Base-by-base conservation (phyloP, 768 basidiomycete genomes). In the Boletus sp. region DNA sequence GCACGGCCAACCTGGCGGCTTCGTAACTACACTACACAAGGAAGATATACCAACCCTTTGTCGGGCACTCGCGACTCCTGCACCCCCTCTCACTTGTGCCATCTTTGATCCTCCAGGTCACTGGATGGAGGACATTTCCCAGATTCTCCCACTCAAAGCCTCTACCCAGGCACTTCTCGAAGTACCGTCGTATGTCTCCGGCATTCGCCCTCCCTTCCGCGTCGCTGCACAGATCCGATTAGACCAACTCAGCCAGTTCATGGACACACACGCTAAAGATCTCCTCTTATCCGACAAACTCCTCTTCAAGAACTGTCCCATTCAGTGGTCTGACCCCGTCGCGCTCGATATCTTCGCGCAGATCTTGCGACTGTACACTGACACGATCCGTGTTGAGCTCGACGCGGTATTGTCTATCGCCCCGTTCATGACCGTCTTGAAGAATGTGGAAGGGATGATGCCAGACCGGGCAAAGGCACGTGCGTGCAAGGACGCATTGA, bases 21-120 rank as follows among this genome's bases (percentile, higher is more conserved):
- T 80, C 33, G 88, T 85, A 8, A 94, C 94, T 0, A 89, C 93
- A 0, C 68, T 96, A n/a, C 68, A 77, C 42, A 67, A 74, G 3
- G 67, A 74, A 2, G 91, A 94, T 67, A 77, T 97, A 11, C 77
- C 79, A 0, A 72, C 81, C 55, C 75, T 98, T 10, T 69, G 71
- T 24, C 62, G 76, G 5, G 83, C 89, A 4, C 75, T 98, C 35
- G 73, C 71, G 2, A 62, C 77, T 0, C 78, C 84, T 0, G 75
- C 83, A 18, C 72, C 75, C 4, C 72, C 83, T 10, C 77, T 94
- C 4, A 63, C 66, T 3, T 75, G 74, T 47, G 92, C 87, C 1
- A 72, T 80, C 32, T 56, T 93, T 32, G 69, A 72, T 2, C 69
- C 71, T 20, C 59, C 63, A 14, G 45, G 47, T 4, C 56, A 48